Evolutionary conservation across 176 grass and related monocot species (phyloP), one percentile per base, ranked within the genome.

Genomic region (Musa troglodytarum): DNA sequence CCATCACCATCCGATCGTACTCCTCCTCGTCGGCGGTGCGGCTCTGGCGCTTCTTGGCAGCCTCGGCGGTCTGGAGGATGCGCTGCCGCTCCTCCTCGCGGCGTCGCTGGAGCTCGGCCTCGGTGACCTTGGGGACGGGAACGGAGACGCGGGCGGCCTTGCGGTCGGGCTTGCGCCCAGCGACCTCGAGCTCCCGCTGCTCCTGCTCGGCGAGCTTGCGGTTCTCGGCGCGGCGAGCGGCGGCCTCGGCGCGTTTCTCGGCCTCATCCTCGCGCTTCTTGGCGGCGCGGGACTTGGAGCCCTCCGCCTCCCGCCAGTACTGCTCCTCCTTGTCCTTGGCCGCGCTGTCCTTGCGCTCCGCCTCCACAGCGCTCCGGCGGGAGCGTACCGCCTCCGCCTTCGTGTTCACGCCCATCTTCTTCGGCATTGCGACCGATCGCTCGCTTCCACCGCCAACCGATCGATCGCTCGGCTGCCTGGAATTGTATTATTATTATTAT

Each of bases 321-420:
- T 85, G 64, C 69, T 99, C 95, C 86, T 94, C 95, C 86, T 94
- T 94, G 61, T 79, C 78, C 21, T 62, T 78, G 57, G 85, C 78
- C 23, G 74, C 84, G 77, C 77, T 74, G 10, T 82, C 80, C 29
- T 79, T 76, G 43, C 88, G 86, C 17, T 98, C 95, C 26, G 80
- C 13, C 82, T 98, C 95, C 61, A 81, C 79, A 34, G 82, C 76
- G 61, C 90, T 87, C n/a, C 82, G 86, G 23, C 90, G 84, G 64
- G 89, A 86, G 53, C 88, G 88, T 72, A 86, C 88, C 17, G 86
- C 90, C 81, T 98, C 95, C 61, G 95, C 95, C 95, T 98, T 98
- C 49, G 95, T 87, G 88, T 98, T 98, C 3, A 90, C 79, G 28
- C 95, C 90, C 95, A 98, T 93, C 95, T 99, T 99, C 88, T 94